Conservation (phyloP, 1,139 yeast genomes). For the Suhomyces chickasaworum region DNA sequence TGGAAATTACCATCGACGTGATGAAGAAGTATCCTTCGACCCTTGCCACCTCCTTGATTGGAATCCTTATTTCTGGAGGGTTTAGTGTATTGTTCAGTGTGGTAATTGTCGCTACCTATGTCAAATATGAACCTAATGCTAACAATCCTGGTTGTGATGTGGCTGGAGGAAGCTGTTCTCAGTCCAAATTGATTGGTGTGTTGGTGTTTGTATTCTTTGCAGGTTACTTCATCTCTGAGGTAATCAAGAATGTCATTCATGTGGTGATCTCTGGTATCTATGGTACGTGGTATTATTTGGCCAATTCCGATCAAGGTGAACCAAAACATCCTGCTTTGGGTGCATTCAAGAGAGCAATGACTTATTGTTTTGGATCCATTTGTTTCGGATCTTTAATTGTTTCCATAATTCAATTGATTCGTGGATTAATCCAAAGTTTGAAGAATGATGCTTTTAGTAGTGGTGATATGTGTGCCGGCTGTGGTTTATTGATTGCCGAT, state of each 20-base stretch:
- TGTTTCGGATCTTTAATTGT: slow-evolving; percentile 87
- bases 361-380: slow-evolving; percentile 88
- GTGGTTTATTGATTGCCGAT: slow-evolving; percentile 58
- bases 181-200: slow-evolving; percentile 65
- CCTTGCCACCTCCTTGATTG: slow-evolving; percentile 61
- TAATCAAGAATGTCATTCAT: slow-evolving; percentile 80
- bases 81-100: slow-evolving; percentile 67
- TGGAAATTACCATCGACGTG: slow-evolving; percentile 74
- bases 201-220: slow-evolving; percentile 77
- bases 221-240: slow-evolving; percentile 85
- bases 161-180: slow-evolving; percentile 68
- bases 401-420: slow-evolving; percentile 66
- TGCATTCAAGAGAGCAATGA: slow-evolving; percentile 78
- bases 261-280: slow-evolving; percentile 82
- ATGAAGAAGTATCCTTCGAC: slow-evolving; percentile 73
- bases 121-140: slow-evolving; percentile 57
- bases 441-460: slow-evolving; percentile 57
- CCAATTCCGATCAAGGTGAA: slow-evolving; percentile 76
- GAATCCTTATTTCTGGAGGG: slow-evolving; percentile 64
- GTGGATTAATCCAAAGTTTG: slow-evolving; percentile 50
- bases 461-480: slow-evolving; percentile 57
- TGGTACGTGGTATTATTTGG: slow-evolving; percentile 89
- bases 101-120: slow-evolving; percentile 73
- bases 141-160: slow-evolving; percentile 41
- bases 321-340: slow-evolving; percentile 82